Evolutionary conservation across 1,284 basidiomycete genomes (phyloP), one percentile per base, ranked within the genome.

Genomic region (Boletus mariae): DNA sequence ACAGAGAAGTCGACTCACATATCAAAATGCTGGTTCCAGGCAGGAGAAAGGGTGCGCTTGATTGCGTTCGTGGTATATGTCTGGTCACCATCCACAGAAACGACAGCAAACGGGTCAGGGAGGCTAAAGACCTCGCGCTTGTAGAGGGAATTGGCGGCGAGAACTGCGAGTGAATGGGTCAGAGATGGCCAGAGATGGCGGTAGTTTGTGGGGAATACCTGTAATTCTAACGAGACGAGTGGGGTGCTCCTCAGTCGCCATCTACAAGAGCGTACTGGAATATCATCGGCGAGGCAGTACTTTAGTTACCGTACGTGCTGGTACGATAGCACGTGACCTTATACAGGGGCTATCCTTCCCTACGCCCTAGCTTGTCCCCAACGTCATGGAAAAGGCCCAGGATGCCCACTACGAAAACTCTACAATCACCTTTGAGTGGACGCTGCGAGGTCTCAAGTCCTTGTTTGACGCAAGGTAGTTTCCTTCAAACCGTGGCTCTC

Each of bases 41-140:
- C 86, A 2, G 94, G 94, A 70, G 86, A 94, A 59, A 96, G 76
- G 0, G 91, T 88, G 72, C 83, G 86, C 73, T 85, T 92, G 71
- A 90, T 83, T 54, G 92, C 86, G 55, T 83, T 85, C 4, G 95
- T 98, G 23, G 93, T 94, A 70, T 88, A 88, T 3, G 94, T 96
- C 74, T 98, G 95, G 71, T 97, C 92, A 47, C 90, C 90, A 71
- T 98, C 96, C 55, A 98, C 93, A 13, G 92, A 95, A 60, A 98
- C 85, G 44, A 98, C 93, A 23, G 94, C 95, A 70, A 98, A 98
- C 3, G 96, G 94, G 72, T 98, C 94, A 0, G 96, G 96, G 10
- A 97, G 81, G 59, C 92, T 81, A 68, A 96, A 90, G 40, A 97
- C 82, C 71, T 97, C 94, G 51, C 94, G 85, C 73, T 96, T 97